Evolutionary conservation across 495 filamentous ascomycete genomes (phyloP).

Genomic region (Penicillium cosmopolitanum): DNA sequence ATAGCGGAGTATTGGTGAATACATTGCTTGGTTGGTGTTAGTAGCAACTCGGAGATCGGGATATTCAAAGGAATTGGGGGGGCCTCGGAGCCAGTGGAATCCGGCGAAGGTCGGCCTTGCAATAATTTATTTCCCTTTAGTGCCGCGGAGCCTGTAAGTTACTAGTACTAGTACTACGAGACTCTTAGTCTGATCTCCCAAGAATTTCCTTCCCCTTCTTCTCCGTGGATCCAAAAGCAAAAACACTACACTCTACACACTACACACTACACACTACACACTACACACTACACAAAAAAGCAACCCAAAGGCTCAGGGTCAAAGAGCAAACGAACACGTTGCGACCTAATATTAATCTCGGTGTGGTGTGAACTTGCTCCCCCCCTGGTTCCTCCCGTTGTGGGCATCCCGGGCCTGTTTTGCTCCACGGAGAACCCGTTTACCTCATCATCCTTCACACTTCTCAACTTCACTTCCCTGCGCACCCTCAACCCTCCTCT

Average conservation of each 20-base stretch:
- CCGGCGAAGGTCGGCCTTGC: constrained; percentile 22
- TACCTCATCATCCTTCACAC: constrained; percentile 24
- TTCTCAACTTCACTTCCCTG: constrained; percentile 14
- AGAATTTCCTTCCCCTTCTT: neutral
- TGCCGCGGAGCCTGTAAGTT: neutral
- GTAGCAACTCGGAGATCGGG: constrained; percentile 7
- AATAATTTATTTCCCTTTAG: constrained; percentile 25
- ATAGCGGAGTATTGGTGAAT: neutral
- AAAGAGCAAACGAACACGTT: neutral
- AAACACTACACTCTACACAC: too few species aligned
- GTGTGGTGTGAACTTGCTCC: neutral
- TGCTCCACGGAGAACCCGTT: constrained; percentile 29
- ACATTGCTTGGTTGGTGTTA: neutral
- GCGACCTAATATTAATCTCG: neutral
- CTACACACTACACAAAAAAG: too few species aligned
- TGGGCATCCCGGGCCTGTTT: constrained; percentile 18
- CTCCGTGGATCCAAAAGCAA: constrained; percentile 6
- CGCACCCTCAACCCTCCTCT: constrained; percentile 7
- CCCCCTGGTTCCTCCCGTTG: constrained; percentile 14
- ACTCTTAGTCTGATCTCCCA: neutral
- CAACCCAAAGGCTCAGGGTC: too few species aligned
- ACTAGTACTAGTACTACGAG: neutral
- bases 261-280: too few species aligned
- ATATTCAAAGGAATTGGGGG: constrained; percentile 3
- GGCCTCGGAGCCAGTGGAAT: constrained; percentile 20